These are phyloP conservation scores for Chalciporus piperatus DNA, from an alignment of 768 basidiomycete genomes.

Conservation along the genomic window DNA sequence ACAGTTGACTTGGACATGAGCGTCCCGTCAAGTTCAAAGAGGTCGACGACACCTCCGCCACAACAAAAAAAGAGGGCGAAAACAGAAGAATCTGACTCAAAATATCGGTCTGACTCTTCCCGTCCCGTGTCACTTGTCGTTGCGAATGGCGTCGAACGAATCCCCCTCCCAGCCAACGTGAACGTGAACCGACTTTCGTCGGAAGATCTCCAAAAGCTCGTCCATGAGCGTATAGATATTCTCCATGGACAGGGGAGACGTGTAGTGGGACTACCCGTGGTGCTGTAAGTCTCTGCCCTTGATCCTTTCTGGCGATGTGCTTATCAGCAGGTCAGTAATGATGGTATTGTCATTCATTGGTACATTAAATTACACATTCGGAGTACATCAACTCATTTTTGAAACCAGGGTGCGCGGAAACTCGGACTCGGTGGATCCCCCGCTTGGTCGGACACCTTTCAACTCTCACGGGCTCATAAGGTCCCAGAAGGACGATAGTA, in stretches of 20 bases:
- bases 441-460: background rate
- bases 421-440: background rate
- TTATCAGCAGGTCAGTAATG: conserved; percentile 20
- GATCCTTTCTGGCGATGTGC: background rate
- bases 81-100: conserved; percentile 10
- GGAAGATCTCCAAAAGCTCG: conserved; percentile 12
- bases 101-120: conserved; percentile 1
- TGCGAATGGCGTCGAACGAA: conserved; percentile 28
- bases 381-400: conserved; percentile 7
- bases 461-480: background rate
- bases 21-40: conserved; percentile 12
- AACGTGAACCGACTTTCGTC: conserved; percentile 10
- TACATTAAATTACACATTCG: conserved; percentile 4
- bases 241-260: conserved; percentile 22
- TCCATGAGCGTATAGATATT: conserved; percentile 13
- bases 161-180: conserved; percentile 13
- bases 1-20: conserved; percentile 11
- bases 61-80: conserved; percentile 21
- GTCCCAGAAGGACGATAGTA: background rate
- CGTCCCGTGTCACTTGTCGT: conserved; percentile 20
- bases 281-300: conserved; percentile 20
- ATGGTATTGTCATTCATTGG: conserved; percentile 32
- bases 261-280: conserved; percentile 23
- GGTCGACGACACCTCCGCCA: conserved; percentile 8
- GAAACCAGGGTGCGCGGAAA: conserved; percentile 15